Conservation (phyloP, 176 grass and related monocot genomes). For the Triticum timopheevii region DNA sequence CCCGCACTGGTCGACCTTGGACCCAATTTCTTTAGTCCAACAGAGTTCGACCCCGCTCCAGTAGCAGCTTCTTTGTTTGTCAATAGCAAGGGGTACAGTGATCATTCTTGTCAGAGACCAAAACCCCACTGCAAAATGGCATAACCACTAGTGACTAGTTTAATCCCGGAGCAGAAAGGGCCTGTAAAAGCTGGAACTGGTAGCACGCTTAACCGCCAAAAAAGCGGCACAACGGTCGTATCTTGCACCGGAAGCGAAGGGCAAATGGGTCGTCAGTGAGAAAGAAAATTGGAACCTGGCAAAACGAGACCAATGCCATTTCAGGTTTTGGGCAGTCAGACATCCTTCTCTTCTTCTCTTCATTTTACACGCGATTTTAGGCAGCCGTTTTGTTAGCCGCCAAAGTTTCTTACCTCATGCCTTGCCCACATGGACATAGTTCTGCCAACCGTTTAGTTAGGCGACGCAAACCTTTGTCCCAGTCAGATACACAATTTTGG, state of each 20-base stretch:
- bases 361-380: background rate
- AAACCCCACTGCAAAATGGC: background rate
- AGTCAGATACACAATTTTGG: background rate
- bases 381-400: background rate
- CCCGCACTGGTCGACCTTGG: background rate
- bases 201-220: constrained; percentile 26
- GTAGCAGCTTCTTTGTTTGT: background rate
- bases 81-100: background rate
- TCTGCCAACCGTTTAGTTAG: background rate
- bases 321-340: background rate
- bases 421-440: background rate
- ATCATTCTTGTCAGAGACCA: constrained; percentile 9
- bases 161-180: background rate
- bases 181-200: background rate
- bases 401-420: background rate
- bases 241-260: constrained; percentile 29
- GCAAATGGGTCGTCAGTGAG: background rate
- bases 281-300: background rate
- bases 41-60: background rate
- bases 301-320: background rate
- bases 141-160: constrained; percentile 27
- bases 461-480: background rate
- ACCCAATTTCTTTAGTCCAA: background rate
- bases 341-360: background rate
- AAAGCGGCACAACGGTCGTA: constrained; percentile 13